Evolutionary conservation across 495 filamentous ascomycete species (phyloP), one percentile per base, ranked within the genome.

Genomic region (Aspergillus ostianus): DNA sequence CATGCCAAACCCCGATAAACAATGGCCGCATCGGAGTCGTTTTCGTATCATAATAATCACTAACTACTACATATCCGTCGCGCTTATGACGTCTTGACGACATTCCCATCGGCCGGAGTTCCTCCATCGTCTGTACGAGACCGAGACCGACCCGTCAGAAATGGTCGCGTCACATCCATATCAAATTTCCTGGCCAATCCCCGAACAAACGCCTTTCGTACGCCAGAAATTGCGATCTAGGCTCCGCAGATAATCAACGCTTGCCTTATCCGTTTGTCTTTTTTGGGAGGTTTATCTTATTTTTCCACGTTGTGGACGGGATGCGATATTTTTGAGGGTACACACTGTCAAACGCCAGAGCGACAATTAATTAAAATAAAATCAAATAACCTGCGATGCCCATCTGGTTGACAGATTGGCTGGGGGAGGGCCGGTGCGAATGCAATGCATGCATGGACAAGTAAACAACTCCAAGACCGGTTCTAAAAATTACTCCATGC

Each of bases 371-470:
- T 2, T 32, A 6, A 41, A 41, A 41, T 41, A 41, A 41, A 41
- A 26, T 45, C 26, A 26, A 26, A 26, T 4, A 26, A 26, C 23
- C 45, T 56, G 46, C 48, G 51, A 60, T 19, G 61, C 61, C 53
- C 36, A 58, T 58, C 61, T 49, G 56, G 41, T 55, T 64, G 53
- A 48, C 32, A 53, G 57, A 18, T 61, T 51, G 58, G 47, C 27
- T 48, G 20, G 27, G 47, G 27, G 51, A 26, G 26, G 36, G 36
- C 36, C 36, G 36, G 36, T 41, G 36, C 36, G 18, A 55, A 53
- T 32, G 23, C 44, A 59, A 59, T 55, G 58, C 52, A 57, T 51
- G 63, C 63, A 62, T 60, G 56, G 56, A 49, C 53, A 47, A 30
- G 23, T 26, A 26, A 26, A 26, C 23, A 46, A 52, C 36, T 12